Conservation (phyloP, 2,329 filamentous ascomycete genomes). For the Xylariaceae sp. region DNA sequence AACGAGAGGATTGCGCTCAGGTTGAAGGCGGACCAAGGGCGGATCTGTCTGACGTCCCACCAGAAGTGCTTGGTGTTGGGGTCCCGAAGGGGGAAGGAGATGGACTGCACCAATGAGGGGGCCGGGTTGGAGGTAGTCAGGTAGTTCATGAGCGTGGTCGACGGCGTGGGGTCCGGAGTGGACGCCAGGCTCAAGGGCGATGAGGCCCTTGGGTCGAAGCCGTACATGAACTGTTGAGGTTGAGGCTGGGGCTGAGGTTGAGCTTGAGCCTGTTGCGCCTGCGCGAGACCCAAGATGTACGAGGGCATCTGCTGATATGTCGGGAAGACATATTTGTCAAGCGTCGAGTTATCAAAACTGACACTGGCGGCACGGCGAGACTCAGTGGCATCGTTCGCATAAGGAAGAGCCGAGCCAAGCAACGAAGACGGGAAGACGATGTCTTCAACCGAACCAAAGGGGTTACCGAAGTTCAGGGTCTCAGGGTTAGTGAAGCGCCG, state of each 20-base stretch:
- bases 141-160: slow-evolving; percentile 71
- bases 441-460: slow-evolving; percentile 34
- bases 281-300: slow-evolving; percentile 37
- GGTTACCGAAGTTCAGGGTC: slow-evolving; percentile 38
- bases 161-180: slow-evolving; percentile 43
- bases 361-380: slow-evolving; percentile 60
- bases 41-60: slow-evolving; percentile 90
- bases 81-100: slow-evolving; percentile 63
- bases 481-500: slow-evolving; percentile 60
- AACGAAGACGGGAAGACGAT: slow-evolving; percentile 42
- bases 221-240: slow-evolving; percentile 44
- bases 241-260: slow-evolving; percentile 16
- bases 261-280: slow-evolving; percentile 23
- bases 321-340: slow-evolving; percentile 74
- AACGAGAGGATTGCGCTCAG: slow-evolving; percentile 65
- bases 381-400: slow-evolving; percentile 44
- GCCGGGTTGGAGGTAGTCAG: slow-evolving; percentile 76
- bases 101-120: slow-evolving; percentile 72
- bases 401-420: slow-evolving; percentile 62
- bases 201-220: slow-evolving; percentile 43
- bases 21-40: slow-evolving; percentile 77
- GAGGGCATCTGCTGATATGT: slow-evolving; percentile 72
- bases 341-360: slow-evolving; percentile 59
- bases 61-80: slow-evolving; percentile 78
- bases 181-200: slow-evolving; percentile 36